phyloP scores from a whole-genome alignment of 2,329 filamentous ascomycete genomes.

The Fusarium palustre region DNA sequence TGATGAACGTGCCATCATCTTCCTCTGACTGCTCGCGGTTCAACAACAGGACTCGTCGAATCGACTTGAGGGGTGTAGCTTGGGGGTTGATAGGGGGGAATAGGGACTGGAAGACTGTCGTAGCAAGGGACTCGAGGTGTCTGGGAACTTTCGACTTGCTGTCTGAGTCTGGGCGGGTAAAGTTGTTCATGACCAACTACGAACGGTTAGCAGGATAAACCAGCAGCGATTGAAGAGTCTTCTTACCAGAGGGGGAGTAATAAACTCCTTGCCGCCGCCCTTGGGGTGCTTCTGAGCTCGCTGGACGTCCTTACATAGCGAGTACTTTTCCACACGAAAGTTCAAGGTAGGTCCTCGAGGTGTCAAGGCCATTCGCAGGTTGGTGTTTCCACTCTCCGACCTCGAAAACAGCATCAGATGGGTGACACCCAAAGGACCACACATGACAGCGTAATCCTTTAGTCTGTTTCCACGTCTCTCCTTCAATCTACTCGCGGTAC shows the following conservation, averaged over 20 bases:
- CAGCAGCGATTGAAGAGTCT: not conserved
- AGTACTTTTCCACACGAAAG: conserved; percentile 95
- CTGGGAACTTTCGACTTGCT: conserved; percentile 81
- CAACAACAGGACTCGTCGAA: conserved; percentile 88
- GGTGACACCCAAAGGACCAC: conserved; percentile 90
- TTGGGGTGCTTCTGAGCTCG: conserved; percentile 85
- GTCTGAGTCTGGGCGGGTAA: conserved; percentile 73
- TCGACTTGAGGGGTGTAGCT: conserved; percentile 88
- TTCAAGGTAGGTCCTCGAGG: conserved; percentile 93
- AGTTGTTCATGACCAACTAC: conserved; percentile 97
- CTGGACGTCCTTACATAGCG: conserved; percentile 89
- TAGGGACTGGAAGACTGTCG: conserved; percentile 93
- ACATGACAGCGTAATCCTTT: conserved; percentile 95
- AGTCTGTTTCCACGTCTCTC: conserved; percentile 90
- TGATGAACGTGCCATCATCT: conserved; percentile 77
- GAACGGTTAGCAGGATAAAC: conserved; percentile 43
- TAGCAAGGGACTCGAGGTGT: conserved; percentile 92
- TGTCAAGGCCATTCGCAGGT: conserved; percentile 86
- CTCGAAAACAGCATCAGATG: conserved; percentile 94
- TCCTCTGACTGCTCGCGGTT: conserved; percentile 77
- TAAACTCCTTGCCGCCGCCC: conserved; percentile 85
- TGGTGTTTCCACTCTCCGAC: conserved; percentile 90
- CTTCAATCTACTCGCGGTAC: conserved; percentile 88
- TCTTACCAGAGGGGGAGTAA: conserved; percentile 81
- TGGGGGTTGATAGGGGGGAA: conserved; percentile 97